phyloP scores from a whole-genome alignment of 1,284 basidiomycete species.

The Sphaerobolus stellatus region DNA sequence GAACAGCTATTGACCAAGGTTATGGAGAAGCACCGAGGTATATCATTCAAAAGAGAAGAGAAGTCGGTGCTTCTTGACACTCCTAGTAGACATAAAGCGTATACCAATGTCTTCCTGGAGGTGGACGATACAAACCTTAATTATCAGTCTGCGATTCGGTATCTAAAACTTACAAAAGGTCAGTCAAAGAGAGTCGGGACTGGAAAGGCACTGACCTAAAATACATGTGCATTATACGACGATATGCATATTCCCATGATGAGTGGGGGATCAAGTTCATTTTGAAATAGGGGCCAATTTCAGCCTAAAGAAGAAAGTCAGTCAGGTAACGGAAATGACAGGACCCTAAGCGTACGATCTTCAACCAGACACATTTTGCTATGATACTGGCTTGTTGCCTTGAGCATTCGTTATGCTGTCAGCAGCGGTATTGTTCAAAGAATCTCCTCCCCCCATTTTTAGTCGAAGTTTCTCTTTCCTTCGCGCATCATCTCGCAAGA shows the following conservation, averaged over 20 bases:
- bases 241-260: background rate
- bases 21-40: too few species aligned
- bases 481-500: conserved; percentile 84
- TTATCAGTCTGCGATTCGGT: too few species aligned
- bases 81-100: too few species aligned
- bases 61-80: too few species aligned
- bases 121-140: too few species aligned
- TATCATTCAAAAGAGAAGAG: too few species aligned
- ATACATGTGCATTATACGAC: too few species aligned
- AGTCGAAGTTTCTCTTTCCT: conserved; percentile 68
- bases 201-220: too few species aligned
- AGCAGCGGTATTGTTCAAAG: conserved; percentile 62
- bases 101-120: background rate
- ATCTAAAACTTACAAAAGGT: too few species aligned
- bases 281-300: too few species aligned
- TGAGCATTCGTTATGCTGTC: conserved; percentile 61
- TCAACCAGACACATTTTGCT: background rate
- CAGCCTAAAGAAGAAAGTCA: background rate
- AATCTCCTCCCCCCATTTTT: conserved; percentile 60
- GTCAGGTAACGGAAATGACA: background rate
- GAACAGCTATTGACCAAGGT: too few species aligned
- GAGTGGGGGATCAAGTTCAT: background rate
- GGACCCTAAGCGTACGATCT: background rate
- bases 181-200: too few species aligned
- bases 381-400: background rate